Evolutionary conservation across 2,329 filamentous ascomycete genomes (phyloP).

Genomic region (Fusarium secorum): DNA sequence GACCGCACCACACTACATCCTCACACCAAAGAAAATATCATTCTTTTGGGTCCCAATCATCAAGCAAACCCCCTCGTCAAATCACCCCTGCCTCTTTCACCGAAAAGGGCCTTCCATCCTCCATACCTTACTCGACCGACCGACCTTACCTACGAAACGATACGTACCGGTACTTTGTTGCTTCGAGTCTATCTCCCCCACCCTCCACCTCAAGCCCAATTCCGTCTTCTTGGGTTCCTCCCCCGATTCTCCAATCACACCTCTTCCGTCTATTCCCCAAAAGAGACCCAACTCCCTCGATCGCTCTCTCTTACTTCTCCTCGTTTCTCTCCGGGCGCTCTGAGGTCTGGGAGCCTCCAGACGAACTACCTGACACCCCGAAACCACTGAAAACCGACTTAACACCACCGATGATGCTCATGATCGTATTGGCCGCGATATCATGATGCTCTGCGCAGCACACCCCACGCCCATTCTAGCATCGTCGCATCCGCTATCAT

Average conservation of each 20-base stretch:
- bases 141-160: conserved; percentile 7
- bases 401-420: conserved; percentile 44
- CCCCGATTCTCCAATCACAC: conserved; percentile 43
- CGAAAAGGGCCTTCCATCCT: conserved; percentile 34
- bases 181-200: conserved; percentile 24
- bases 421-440: conserved; percentile 47
- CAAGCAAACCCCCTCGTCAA: conserved; percentile 28
- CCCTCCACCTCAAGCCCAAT: conserved; percentile 24
- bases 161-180: conserved; percentile 18
- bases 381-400: conserved; percentile 10
- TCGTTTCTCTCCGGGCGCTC: conserved; percentile 22
- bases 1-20: not conserved
- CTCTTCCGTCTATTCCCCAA: conserved; percentile 36
- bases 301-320: conserved; percentile 20
- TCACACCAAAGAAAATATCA: not conserved
- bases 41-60: conserved; percentile 25
- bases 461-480: conserved; percentile 45
- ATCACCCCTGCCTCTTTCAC: conserved; percentile 42
- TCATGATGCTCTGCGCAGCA: conserved; percentile 54
- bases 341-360: conserved; percentile 34
- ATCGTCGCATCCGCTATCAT: conserved; percentile 38
- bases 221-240: conserved; percentile 28
- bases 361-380: conserved; percentile 17
- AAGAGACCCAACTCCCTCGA: conserved; percentile 29
- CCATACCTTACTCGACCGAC: not conserved